Conservation (phyloP, 2,329 filamentous ascomycete species). For the Pseudogymnoascus sp. region DNA sequence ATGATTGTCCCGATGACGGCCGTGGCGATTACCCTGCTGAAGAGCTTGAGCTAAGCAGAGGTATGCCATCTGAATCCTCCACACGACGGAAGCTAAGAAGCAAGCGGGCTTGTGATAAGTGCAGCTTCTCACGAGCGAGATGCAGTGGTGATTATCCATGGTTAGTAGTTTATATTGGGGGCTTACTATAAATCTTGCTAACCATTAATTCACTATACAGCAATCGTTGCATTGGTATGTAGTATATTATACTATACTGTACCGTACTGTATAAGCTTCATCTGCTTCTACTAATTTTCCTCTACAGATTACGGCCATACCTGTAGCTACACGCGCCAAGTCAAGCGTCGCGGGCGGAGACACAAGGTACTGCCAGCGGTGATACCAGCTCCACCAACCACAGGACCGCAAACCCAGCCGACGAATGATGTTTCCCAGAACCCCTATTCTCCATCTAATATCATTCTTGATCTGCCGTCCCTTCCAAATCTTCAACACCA, state of each 20-base stretch:
- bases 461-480: too few species aligned
- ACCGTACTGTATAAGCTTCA: background rate
- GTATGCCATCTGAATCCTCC: background rate
- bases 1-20: too few species aligned
- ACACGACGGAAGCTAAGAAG: conserved; percentile 20
- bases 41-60: too few species aligned
- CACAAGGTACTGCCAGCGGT: background rate
- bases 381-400: background rate
- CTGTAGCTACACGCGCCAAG: conserved; percentile 8
- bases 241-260: conserved; percentile 9
- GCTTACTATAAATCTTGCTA: background rate
- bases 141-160: conserved; percentile 36
- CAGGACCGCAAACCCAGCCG: background rate
- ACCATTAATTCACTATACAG: background rate
- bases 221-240: background rate
- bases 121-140: conserved; percentile 34
- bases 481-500: too few species aligned
- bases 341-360: background rate
- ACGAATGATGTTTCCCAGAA: background rate
- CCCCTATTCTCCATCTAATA: background rate
- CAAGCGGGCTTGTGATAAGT: conserved; percentile 31
- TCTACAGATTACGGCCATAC: conserved; percentile 5
- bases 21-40: too few species aligned
- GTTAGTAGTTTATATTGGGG: conserved; percentile 25
- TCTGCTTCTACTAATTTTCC: too few species aligned